These are phyloP conservation scores for Dryadomyces sulphureus DNA, from an alignment of 2,329 filamentous ascomycete species.

Conservation along the genomic window DNA sequence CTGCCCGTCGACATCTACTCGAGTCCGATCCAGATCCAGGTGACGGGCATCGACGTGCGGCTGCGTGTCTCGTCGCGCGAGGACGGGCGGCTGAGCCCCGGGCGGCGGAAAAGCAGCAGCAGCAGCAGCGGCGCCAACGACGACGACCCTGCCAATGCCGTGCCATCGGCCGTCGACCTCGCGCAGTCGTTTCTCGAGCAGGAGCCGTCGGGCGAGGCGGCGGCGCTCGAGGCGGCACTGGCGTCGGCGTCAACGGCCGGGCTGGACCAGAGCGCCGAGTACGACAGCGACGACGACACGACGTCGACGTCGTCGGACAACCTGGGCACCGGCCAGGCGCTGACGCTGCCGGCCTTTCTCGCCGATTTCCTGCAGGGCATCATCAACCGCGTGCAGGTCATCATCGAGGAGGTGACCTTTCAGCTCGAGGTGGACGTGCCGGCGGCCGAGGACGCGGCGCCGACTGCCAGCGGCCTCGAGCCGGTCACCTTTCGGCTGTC, in stretches of 20 bases:
- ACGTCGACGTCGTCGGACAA: constrained; percentile 13
- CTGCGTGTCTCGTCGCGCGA: constrained; percentile 34
- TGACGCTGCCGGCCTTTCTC: constrained; percentile 56
- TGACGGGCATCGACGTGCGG: constrained; percentile 65
- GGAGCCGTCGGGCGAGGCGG: constrained; percentile 50
- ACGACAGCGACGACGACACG: constrained; percentile 45
- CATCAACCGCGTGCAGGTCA: constrained; percentile 53
- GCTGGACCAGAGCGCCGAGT: constrained; percentile 25
- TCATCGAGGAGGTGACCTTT: constrained; percentile 49
- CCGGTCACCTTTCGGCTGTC: constrained; percentile 49
- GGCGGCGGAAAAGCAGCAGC: constrained; percentile 13
- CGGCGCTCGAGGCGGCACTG: constrained; percentile 54
- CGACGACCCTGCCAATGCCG: constrained; percentile 17
- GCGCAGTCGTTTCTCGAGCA: constrained; percentile 67
- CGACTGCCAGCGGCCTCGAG: constrained; percentile 21
- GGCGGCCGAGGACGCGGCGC: constrained; percentile 20
- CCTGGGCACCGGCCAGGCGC: constrained; percentile 53
- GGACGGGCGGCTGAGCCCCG: constrained; percentile 10
- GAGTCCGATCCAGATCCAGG: constrained; percentile 67
- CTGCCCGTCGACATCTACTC: constrained; percentile 80
- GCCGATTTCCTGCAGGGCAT: constrained; percentile 61
- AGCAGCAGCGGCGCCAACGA: constrained; percentile 15
- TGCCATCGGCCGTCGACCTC: constrained; percentile 58
- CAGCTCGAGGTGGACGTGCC: constrained; percentile 48
- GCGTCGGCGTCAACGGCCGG: constrained; percentile 31